phyloP scores from a whole-genome alignment of 1,284 basidiomycete genomes.

The Apiotrichum sp. region DNA sequence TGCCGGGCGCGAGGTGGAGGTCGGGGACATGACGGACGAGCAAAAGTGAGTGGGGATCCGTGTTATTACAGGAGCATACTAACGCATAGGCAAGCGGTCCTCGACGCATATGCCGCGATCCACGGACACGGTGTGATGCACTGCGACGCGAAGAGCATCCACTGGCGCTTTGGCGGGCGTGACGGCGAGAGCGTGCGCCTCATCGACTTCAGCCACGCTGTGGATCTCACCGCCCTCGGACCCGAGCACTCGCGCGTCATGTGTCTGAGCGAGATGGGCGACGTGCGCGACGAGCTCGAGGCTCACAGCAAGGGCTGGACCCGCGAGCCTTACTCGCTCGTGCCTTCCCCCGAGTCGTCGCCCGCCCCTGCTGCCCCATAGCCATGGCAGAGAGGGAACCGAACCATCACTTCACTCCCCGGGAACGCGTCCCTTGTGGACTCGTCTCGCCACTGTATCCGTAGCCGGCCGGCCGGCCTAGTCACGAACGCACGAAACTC shows the following conservation, averaged over 20 bases:
- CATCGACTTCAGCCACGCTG: conserved; percentile 2
- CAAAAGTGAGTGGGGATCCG: conserved; percentile 1
- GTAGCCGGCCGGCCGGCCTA: too few relatives aligned
- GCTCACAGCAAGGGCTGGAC: not conserved
- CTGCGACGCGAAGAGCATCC: not conserved
- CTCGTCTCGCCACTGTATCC: too few relatives aligned
- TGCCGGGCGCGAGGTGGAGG: not conserved
- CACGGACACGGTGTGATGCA: conserved; percentile 1
- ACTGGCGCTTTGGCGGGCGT: not conserved
- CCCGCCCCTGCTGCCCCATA: too few relatives aligned
- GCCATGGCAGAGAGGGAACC: too few relatives aligned
- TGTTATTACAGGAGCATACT: not conserved
- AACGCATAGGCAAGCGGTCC: not conserved
- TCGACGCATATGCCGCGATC: conserved; percentile 1
- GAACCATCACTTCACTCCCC: too few relatives aligned
- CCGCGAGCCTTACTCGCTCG: not conserved
- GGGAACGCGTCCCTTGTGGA: too few relatives aligned
- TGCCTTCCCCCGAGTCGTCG: not conserved
- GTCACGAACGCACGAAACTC: too few relatives aligned
- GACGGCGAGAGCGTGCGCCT: not conserved
- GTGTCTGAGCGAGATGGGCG: conserved; percentile 5
- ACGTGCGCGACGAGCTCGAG: conserved; percentile 1
- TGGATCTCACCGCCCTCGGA: not conserved
- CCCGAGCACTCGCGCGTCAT: not conserved
- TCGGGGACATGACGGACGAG: not conserved